phyloP scores from a whole-genome alignment of 495 filamentous ascomycete genomes.

The Penicillium desertorum region DNA sequence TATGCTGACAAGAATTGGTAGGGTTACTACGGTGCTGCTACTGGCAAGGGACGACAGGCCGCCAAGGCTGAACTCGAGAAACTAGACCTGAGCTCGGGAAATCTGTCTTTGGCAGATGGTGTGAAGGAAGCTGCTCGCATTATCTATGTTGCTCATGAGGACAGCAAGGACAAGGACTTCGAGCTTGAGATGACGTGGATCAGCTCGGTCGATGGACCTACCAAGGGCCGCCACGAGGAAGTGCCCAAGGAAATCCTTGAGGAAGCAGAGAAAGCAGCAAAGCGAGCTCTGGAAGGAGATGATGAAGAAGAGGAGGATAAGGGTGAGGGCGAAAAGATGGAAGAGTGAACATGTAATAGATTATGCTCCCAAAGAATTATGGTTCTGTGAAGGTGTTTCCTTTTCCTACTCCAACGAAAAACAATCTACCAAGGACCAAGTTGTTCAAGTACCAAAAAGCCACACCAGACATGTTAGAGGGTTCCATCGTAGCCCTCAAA shows the following conservation, averaged over 20 bases:
- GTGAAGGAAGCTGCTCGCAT: conserved; percentile 96
- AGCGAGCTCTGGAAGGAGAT: conserved; percentile 64
- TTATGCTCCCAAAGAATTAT: conserved; percentile 22
- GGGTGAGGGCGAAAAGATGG: conserved; percentile 66
- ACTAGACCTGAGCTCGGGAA: conserved; percentile 76
- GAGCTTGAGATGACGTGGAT: conserved; percentile 99
- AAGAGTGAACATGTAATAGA: conserved; percentile 56
- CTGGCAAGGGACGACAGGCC: conserved; percentile 91
- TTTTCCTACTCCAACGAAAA: conserved; percentile 7
- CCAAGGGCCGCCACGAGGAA: conserved; percentile 85
- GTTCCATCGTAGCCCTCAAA: conserved; percentile 3
- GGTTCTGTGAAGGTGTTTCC: conserved; percentile 11
- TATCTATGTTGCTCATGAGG: conserved; percentile 94
- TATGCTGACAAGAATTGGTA: conserved; percentile 31
- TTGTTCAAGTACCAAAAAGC: not conserved
- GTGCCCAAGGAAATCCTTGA: conserved; percentile 86
- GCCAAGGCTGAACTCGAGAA: conserved; percentile 98
- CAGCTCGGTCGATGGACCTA: conserved; percentile 75
- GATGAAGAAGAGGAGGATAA: conserved; percentile 72
- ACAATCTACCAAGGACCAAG: conserved; percentile 1
- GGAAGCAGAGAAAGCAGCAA: conserved; percentile 87
- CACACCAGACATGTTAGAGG: not conserved
- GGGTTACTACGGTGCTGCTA: conserved; percentile 97
- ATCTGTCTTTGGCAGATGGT: conserved; percentile 76
- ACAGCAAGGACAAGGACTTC: conserved; percentile 98